Conservation (phyloP, 495 filamentous ascomycete species). For the Zalerion maritima region DNA sequence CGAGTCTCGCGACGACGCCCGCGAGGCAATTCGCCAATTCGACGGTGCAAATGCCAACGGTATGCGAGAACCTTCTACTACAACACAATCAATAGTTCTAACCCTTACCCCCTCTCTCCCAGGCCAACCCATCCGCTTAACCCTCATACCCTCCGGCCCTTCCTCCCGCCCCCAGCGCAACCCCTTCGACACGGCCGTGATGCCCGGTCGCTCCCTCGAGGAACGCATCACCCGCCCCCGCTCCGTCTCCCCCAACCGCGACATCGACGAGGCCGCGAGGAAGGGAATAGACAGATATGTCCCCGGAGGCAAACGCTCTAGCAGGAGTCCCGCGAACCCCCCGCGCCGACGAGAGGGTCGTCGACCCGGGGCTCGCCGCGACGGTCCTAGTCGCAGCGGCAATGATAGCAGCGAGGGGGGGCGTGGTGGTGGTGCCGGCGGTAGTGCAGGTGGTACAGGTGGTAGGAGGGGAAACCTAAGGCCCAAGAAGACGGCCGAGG, state of each 20-base stretch:
- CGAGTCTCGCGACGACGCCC: constrained; percentile 49
- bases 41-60: constrained; percentile 87
- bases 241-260: constrained; percentile 36
- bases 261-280: constrained; percentile 53
- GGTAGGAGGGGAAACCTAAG: constrained; percentile 37
- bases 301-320: constrained; percentile 40
- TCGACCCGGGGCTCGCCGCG: constrained; percentile 35
- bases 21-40: constrained; percentile 61
- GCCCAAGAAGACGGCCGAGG: constrained; percentile 78
- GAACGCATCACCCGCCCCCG: constrained; percentile 54
- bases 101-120: constrained; percentile 6
- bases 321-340: constrained; percentile 32
- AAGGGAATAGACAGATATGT: constrained; percentile 76
- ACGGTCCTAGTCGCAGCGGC: constrained; percentile 9
- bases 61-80: too few species aligned
- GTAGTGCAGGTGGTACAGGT: constrained; percentile 13
- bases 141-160: constrained; percentile 42
- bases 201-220: constrained; percentile 47
- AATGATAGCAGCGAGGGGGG: constrained; percentile 22
- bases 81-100: too few species aligned
- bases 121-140: constrained; percentile 73
- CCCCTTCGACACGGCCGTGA: constrained; percentile 43
- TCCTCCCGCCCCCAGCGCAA: constrained; percentile 26
- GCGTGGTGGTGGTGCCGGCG: constrained; percentile 21
- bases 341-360: constrained; percentile 32